Evolutionary conservation across 2,329 filamentous ascomycete genomes (phyloP), one percentile per base, ranked within the genome.

Genomic region (Venturia nashicola): DNA sequence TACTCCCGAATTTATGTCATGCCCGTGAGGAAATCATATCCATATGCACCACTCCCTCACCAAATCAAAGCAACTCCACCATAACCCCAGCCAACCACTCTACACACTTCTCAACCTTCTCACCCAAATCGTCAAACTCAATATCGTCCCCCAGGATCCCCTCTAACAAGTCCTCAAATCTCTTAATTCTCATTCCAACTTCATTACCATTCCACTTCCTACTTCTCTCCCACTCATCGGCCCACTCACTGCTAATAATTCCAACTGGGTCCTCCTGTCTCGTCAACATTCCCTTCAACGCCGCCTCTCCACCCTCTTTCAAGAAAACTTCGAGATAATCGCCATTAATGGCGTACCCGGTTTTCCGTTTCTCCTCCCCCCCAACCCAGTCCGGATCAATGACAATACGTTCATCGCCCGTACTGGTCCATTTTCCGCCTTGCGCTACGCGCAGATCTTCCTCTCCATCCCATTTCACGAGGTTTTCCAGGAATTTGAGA

Each of bases 401-500:
- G 18, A 48, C 18, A 20, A 61, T 20, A 12, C 27, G 23, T 36
- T 54, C 59, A 11, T 42, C 14, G 9, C 40, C 40, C 40, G 14
- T 7, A 7, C 42, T 43, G 16, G 34, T 5, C 60, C 23, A 42
- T 34, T 63, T 39, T 7, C 59, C 39, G 20, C n/a, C 39, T 32
- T 23, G 34, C 18, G 44, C 46, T 5, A 1, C 7, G 27, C n/a
- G 48, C n/a, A n/a, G 69, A 70, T 8, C 74, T 67, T 42, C 70
- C 11, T 27, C 48, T 46, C 27, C 14, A 23, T 61, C 36, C 51
- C 40, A 59, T 57, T 20, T 68, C 34, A 74, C 69, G 40, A 95
- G 72, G 65, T 88, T 87, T 70, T 95, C 87, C 1, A 97, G 71
- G 67, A 93, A 85, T 65, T 82, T 81, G 5, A 97, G 78, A 4